Percentiles rank a stretch among this genome's conserved stretches.
Evolutionary conservation across 1,284 basidiomycete genomes (phyloP).

Genomic region (Cryptococcus depauperatus): DNA sequence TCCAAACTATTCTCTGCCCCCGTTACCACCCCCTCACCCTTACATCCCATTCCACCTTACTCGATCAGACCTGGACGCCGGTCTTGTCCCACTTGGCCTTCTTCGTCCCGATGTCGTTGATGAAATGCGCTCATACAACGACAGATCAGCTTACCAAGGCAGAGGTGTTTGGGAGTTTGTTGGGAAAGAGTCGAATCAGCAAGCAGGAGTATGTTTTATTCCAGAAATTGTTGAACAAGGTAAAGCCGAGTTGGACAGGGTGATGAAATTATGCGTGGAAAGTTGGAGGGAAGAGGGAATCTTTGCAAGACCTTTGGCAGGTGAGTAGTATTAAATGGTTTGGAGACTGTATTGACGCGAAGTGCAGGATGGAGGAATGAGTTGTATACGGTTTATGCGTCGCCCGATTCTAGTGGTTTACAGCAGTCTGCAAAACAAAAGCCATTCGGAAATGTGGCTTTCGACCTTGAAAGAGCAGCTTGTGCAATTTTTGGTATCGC

Average conservation of each 20-base stretch:
- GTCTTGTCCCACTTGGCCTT: conserved; percentile 19
- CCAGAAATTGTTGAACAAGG: conserved; percentile 25
- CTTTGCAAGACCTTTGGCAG: conserved; percentile 42
- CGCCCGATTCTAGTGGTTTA: conserved; percentile 51
- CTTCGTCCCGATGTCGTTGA: conserved; percentile 19
- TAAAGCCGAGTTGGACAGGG: conserved; percentile 25
- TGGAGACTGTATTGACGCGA: background rate
- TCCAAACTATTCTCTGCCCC: conserved; percentile 18
- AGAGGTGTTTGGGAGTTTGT: conserved; percentile 8
- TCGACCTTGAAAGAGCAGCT: conserved; percentile 81
- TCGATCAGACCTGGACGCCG: conserved; percentile 15
- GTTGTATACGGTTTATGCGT: conserved; percentile 69
- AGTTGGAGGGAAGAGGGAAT: conserved; percentile 40
- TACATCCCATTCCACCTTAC: conserved; percentile 30
- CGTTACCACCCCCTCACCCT: background rate
- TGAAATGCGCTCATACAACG: conserved; percentile 9
- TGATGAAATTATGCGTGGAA: conserved; percentile 35
- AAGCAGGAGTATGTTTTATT: conserved; percentile 17
- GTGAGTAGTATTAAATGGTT: conserved; percentile 23
- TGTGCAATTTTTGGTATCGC: conserved; percentile 72
- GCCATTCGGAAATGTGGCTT: conserved; percentile 56
- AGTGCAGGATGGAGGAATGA: conserved; percentile 69
- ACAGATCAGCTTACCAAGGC: no score
- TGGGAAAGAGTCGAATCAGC: conserved; percentile 7
- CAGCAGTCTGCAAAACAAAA: conserved; percentile 8